A percentile compares a stretch with the other conserved stretches of the same genome.
These are phyloP conservation scores for Suillus spraguei DNA, from an alignment of 768 basidiomycete genomes.

Conservation along the genomic window DNA sequence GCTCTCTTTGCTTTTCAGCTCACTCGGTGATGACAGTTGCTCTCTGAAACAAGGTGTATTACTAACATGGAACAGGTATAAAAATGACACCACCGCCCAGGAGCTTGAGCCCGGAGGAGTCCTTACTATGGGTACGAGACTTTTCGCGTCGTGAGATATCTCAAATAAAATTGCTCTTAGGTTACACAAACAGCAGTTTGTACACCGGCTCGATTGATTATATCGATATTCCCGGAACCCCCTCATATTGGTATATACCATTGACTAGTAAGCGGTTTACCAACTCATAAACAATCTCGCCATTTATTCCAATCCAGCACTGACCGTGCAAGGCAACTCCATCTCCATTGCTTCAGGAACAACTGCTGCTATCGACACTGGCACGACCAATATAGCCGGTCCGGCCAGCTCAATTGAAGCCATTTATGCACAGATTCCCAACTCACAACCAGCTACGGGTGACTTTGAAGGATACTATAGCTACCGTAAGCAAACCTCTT, in stretches of 20 bases:
- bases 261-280: constrained; percentile 32
- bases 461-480: constrained; percentile 49
- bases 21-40: constrained; percentile 33
- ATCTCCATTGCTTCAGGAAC: constrained; percentile 25
- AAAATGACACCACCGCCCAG: constrained; percentile 42
- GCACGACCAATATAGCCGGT: constrained; percentile 61
- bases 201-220: constrained; percentile 59
- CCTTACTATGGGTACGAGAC: constrained; percentile 61
- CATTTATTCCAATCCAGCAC: constrained; percentile 20
- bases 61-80: constrained; percentile 35
- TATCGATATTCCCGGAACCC: constrained; percentile 39
- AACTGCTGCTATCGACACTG: constrained; percentile 59
- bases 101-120: constrained; percentile 68
- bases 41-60: background rate
- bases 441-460: constrained; percentile 38
- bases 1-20: constrained; percentile 49
- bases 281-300: background rate
- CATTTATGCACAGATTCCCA: constrained; percentile 51
- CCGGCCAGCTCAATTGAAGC: constrained; percentile 40
- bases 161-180: constrained; percentile 21
- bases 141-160: background rate
- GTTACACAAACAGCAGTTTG: constrained; percentile 49
- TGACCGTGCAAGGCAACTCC: constrained; percentile 39
- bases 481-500: constrained; percentile 34
- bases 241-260: constrained; percentile 53